Evolutionary conservation across 441 rosid genomes (phyloP).

Genomic region (Erodium moschatum): DNA sequence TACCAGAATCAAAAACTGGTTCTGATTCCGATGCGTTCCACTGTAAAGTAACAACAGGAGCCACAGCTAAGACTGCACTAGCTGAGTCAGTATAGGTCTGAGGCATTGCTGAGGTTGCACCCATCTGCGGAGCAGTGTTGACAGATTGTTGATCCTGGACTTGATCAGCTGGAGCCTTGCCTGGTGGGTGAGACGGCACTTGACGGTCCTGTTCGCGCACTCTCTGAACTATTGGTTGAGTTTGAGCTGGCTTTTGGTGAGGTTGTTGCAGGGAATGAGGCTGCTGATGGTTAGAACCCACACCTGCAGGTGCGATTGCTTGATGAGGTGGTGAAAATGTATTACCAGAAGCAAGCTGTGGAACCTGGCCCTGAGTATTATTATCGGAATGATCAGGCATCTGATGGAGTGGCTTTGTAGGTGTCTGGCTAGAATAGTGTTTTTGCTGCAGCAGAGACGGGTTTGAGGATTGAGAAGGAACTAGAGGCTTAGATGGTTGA

Average conservation of each 20-base stretch:
- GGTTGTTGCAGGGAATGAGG: slow-evolving; percentile 35
- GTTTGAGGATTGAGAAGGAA: slow-evolving; percentile 48
- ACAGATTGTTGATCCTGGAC: slow-evolving; percentile 36
- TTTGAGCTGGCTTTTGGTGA: slow-evolving; percentile 60
- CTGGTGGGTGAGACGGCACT: slow-evolving; percentile 37
- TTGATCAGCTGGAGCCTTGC: slow-evolving; percentile 54
- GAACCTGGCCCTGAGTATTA: not conserved
- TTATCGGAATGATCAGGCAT: not conserved
- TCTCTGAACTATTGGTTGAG: slow-evolving; percentile 50
- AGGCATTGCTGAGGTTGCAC: slow-evolving; percentile 39
- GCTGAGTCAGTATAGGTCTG: slow-evolving; percentile 45
- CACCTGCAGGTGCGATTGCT: slow-evolving; percentile 26
- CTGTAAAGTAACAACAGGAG: slow-evolving; percentile 38
- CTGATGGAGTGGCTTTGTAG: slow-evolving; percentile 33
- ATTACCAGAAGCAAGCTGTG: slow-evolving; percentile 41
- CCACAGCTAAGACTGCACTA: slow-evolving; percentile 26
- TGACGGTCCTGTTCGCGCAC: slow-evolving; percentile 49
- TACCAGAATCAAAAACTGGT: slow-evolving; percentile 30
- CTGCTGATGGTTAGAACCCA: slow-evolving; percentile 20
- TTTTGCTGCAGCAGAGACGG: slow-evolving; percentile 52
- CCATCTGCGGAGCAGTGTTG: slow-evolving; percentile 35
- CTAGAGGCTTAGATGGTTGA: slow-evolving; percentile 49
- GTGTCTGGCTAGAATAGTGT: slow-evolving; percentile 38
- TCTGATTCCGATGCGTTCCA: slow-evolving; percentile 56
- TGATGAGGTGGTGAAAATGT: slow-evolving; percentile 35